These are phyloP conservation scores for Geotrichum carabidarum DNA, from an alignment of 1,139 yeast species.

Conservation along the genomic window DNA sequence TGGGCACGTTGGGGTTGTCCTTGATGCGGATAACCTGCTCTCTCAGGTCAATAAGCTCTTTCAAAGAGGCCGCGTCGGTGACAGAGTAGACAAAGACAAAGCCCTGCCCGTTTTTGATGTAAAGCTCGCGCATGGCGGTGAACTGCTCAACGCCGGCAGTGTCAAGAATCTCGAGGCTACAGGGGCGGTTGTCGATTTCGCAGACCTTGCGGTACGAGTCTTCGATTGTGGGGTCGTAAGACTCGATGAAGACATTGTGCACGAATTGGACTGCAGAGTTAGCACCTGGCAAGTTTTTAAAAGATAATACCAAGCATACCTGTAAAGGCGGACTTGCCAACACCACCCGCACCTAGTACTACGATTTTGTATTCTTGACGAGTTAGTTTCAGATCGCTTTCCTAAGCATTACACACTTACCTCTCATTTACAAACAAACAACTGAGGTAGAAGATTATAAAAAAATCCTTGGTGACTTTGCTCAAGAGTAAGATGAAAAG, in stretches of 20 bases:
- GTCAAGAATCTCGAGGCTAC: slow-evolving; percentile 43
- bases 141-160: slow-evolving; percentile 48
- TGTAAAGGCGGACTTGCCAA: slow-evolving; percentile 94
- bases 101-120: slow-evolving; percentile 45
- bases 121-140: slow-evolving; percentile 61
- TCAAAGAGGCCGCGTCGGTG: slow-evolving; percentile 74
- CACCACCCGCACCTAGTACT: slow-evolving; percentile 97
- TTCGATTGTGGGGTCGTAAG: slow-evolving; percentile 96
- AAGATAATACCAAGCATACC: slow-evolving; percentile 21
- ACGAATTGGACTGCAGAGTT: slow-evolving; percentile 32
- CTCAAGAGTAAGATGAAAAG: not conserved
- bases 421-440: not conserved
- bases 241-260: slow-evolving; percentile 60
- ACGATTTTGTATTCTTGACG: slow-evolving; percentile 61
- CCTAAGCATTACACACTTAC: not conserved
- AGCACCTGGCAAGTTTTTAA: slow-evolving; percentile 29
- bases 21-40: slow-evolving; percentile 90
- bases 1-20: slow-evolving; percentile 44
- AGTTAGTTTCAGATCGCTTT: not conserved
- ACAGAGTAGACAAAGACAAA: slow-evolving; percentile 67
- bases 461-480: not conserved
- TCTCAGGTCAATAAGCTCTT: slow-evolving; percentile 72
- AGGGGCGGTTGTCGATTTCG: slow-evolving; percentile 39
- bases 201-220: slow-evolving; percentile 43
- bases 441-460: not conserved